Conservation (phyloP, 768 basidiomycete species). For the Suillus weaverae region DNA sequence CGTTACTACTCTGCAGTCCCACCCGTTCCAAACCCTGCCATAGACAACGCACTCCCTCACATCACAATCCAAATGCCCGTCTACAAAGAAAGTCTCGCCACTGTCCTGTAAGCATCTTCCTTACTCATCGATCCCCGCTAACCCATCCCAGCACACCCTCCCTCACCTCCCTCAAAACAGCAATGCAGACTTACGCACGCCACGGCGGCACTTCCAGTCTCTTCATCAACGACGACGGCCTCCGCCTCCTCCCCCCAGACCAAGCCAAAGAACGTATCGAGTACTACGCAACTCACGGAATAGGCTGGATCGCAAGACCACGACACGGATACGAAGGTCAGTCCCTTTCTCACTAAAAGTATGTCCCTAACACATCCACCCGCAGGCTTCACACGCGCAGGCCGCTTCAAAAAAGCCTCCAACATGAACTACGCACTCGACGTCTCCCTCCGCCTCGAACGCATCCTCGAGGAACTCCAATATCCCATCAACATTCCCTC, state of each 20-base stretch:
- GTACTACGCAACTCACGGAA: slow-evolving; percentile 57
- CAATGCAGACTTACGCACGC: slow-evolving; percentile 63
- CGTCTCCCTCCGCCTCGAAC: slow-evolving; percentile 39
- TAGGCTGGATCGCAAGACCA: slow-evolving; percentile 63
- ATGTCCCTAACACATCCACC: slow-evolving; percentile 24
- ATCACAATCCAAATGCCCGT: slow-evolving; percentile 59
- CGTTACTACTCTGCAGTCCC: slow-evolving; percentile 52
- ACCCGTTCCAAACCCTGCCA: slow-evolving; percentile 42
- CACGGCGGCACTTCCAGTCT: slow-evolving; percentile 63
- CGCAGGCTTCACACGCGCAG: slow-evolving; percentile 44
- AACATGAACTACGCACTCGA: slow-evolving; percentile 85
- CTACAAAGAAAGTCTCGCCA: slow-evolving; percentile 55
- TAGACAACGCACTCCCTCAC: slow-evolving; percentile 48
- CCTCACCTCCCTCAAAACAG: slow-evolving; percentile 55
- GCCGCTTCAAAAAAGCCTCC: slow-evolving; percentile 91
- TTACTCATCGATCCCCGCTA: not conserved
- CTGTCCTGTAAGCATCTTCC: slow-evolving; percentile 43
- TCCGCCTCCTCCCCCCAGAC: slow-evolving; percentile 47
- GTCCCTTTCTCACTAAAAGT: slow-evolving; percentile 13
- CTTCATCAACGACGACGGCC: slow-evolving; percentile 63
- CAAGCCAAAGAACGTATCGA: slow-evolving; percentile 48
- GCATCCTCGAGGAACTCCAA: slow-evolving; percentile 31
- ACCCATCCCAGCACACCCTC: slow-evolving; percentile 38
- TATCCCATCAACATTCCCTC: too few relatives aligned
- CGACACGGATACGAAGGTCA: slow-evolving; percentile 52